Base-by-base conservation (phyloP, 345 rosid genomes). In the Microthlaspi erraticum region DNA sequence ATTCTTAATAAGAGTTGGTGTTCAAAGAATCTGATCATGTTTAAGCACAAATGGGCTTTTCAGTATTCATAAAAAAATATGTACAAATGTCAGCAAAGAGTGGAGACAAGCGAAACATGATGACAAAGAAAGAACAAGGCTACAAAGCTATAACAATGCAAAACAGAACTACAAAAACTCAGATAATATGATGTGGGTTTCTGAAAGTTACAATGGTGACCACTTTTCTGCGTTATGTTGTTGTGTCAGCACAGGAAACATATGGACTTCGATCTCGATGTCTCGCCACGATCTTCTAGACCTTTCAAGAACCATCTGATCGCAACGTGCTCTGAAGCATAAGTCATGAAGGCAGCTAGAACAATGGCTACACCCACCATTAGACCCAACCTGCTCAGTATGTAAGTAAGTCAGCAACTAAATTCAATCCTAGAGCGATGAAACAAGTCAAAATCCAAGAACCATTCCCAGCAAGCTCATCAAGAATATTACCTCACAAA, bases 251-350 rank as follows among this genome's bases (percentile, higher is more conserved):
- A 82, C 12, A 61, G 16, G 71, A 81, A 78, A 72, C 93, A 85
- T 9, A 74, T 17, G 52, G 81, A 81, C 68, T 81, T 79, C 8
- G 84, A 34, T 60, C 90, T 72, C 18, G 84, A 38, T 16, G 75
- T 55, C 57, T 88, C 93, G n/a, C 78, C 58, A 17, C 58, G 77
- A 39, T 91, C 96, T 73, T 86, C 95, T 23, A 85, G 75, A 63
- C 97, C 99, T 80, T 72, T 83, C 73, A 83, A 75, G 78, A 86
- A 93, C 36, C 88, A 86, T 60, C 84, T 77, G 42, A 85, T 80
- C 1, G 93, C 88, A 1, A 93, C 95, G 71, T 87, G 93, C 84
- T 89, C 97, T 3, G 96, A 70, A 17, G 91, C 94, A 64, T 93
- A 89, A 62, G 97, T 84, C 95, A 93, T 87, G 84, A 84, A 87